Base-by-base conservation (phyloP, 2,329 filamentous ascomycete genomes). In the Clarireedia homoeocarpa region DNA sequence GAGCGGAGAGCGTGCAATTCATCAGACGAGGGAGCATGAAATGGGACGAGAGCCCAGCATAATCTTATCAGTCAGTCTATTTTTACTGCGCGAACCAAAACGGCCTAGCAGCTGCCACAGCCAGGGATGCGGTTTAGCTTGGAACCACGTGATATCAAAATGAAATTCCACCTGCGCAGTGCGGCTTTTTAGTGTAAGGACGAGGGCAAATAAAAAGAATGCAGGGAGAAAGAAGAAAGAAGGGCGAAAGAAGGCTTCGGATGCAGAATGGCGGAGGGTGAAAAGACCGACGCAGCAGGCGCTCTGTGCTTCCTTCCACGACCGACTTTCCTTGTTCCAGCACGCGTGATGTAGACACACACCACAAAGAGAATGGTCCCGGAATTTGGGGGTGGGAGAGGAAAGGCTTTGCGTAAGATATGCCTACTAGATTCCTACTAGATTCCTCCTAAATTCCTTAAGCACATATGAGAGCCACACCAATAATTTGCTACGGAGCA, bases 281-380 rank as follows among this genome's bases (percentile, higher is more conserved):
- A 10, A 44, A 44, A 20, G 17, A 24, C 34, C 30, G 12, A 4
- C n/a, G 3, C 4, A 27, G 38, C 27, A 26, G 15, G 5, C 7
- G 3, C 20, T 6, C 12, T 42, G 17, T 54, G 38, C 34, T 48
- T 42, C 45, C 45, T 54, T 54, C 36, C 52, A 54, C 45, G 5
- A 49, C 52, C 45, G 5, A 49, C 52, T 39, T 30, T 39, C 40
- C 27, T 30, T 20, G 48, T 46, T 48, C 20, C 46, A 24, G 23
- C 39, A 14, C 34, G 27, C 45, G 45, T 54, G 45, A 54, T 49
- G 48, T 49, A 23, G 34, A 5, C 9, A 36, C 15, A 48, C 27
- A 26, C 30, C n/a, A 53, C 10, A 38, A 36, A 52, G 50, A 52
- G 48, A 6, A 52, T 52, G 26, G 50, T 15, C 23, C 23, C 50